Base-by-base conservation (phyloP, 495 filamentous ascomycete species). In the Hypoxylon trugodes region DNA sequence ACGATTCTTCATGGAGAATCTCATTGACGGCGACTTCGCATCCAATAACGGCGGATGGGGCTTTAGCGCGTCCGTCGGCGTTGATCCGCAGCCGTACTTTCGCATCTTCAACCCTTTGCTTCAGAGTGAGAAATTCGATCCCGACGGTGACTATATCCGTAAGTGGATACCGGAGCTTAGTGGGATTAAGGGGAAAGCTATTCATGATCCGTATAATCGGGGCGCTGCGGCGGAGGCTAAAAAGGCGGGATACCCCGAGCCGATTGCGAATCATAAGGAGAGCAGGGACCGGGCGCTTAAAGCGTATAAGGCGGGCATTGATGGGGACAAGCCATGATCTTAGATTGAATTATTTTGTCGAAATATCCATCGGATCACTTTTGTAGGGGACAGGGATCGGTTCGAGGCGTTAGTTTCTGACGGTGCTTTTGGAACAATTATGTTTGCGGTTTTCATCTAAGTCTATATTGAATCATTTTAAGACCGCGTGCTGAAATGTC, bases 11-110 rank as follows among this genome's bases (percentile, higher is more conserved):
- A 96, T 96, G 90, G 86, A 90, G 66, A 81, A 91, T 47, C 81
- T 97, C 4, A 86, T 97, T 53, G 93, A 96, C 71, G 93, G 93
- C 8, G 93, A 97, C 73, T 97, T 97, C 70, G 91, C 92, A 1
- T 90, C 86, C 33, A 97, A 97, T 67, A 94, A 94, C 68, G 91
- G 93, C 18, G 93, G 93, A 0, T 96, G 93, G 93, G 93, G 93
- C 0, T 97, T 93, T 71, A 83, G 84, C 12, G 86, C 88, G 0
- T 87, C 82, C 8, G 90, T 90, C 1, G 93, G 93, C 9, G 92
- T 94, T 0, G 93, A 97, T 73, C 91, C 93, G 1, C 92, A 96
- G 76, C 92, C 93, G 0, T 96, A 94, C 67, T 96, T 97, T 64
- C 82, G 91, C 2, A 90, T 97, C 57, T 96, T 97, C 73, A 97